Evolutionary conservation across 192 early-diverging fungal species (phyloP).

Genomic region (Coemansia sp.): DNA sequence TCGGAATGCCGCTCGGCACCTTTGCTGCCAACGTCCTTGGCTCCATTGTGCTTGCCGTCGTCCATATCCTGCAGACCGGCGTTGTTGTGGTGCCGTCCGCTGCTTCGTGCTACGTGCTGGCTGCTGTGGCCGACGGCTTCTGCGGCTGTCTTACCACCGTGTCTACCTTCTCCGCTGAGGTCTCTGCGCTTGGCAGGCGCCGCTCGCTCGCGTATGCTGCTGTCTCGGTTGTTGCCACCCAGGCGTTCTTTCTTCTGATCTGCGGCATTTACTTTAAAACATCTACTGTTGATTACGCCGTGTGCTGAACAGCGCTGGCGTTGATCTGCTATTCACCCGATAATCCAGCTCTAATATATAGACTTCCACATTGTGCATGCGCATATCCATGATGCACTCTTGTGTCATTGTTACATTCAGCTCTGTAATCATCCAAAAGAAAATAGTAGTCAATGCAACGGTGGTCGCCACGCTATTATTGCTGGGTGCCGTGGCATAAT

Average conservation of each 20-base stretch:
- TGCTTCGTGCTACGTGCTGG: constrained; percentile 39
- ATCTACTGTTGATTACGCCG: background rate
- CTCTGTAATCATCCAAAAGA: too few relatives aligned
- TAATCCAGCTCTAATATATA: too few relatives aligned
- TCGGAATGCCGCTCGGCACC: constrained; percentile 43
- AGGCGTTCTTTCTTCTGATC: constrained; percentile 39
- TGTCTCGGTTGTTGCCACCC: constrained; percentile 36
- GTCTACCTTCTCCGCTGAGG: constrained; percentile 63
- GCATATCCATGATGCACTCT: too few relatives aligned
- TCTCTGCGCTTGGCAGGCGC: constrained; percentile 25
- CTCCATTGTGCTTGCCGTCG: constrained; percentile 24
- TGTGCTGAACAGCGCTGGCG: background rate
- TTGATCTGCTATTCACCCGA: too few relatives aligned
- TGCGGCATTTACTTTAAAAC: constrained; percentile 53
- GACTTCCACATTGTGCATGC: too few relatives aligned
- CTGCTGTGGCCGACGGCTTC: constrained; percentile 58
- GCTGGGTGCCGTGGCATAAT: too few relatives aligned
- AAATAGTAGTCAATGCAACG: too few relatives aligned
- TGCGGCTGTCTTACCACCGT: constrained; percentile 71
- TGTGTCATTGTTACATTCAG: too few relatives aligned
- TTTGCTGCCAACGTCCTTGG: constrained; percentile 46
- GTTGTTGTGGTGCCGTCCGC: constrained; percentile 36
- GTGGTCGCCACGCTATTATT: too few relatives aligned
- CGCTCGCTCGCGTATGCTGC: constrained; percentile 22
- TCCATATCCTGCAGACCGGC: constrained; percentile 38